Percentiles rank a stretch among this genome's conserved stretches.
Evolutionary conservation across 2,329 filamentous ascomycete genomes (phyloP).

Genomic region (Chaetomiaceae sp.): DNA sequence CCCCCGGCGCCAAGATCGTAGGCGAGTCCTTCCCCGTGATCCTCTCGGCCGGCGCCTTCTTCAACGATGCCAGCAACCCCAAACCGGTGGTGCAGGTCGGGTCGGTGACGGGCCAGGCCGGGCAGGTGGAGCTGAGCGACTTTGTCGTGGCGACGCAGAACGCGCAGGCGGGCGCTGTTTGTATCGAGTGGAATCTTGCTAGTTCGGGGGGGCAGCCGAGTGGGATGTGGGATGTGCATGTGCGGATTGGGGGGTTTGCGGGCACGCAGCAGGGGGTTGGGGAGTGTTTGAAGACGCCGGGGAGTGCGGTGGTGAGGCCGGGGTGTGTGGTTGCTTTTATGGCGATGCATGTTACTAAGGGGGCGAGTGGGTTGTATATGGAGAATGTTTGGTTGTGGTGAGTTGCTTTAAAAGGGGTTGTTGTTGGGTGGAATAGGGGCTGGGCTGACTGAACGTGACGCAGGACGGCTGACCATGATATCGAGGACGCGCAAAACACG

Average conservation of each 20-base stretch:
- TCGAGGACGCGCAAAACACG: constrained; percentile 35
- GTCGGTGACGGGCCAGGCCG: constrained; percentile 51
- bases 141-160: constrained; percentile 67
- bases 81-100: constrained; percentile 59
- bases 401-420: too few species aligned
- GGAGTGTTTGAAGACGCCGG: constrained; percentile 56
- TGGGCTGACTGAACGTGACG: constrained; percentile 2
- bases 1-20: constrained; percentile 45
- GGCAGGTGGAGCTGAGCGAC: constrained; percentile 64
- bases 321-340: constrained; percentile 36
- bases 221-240: constrained; percentile 70
- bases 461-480: constrained; percentile 32
- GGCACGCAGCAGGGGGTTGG: constrained; percentile 63
- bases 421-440: neutral
- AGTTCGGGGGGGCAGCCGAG: constrained; percentile 35
- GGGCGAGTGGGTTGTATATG: constrained; percentile 35
- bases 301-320: constrained; percentile 25
- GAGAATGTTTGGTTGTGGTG: constrained; percentile 47
- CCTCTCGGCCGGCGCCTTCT: constrained; percentile 51
- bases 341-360: constrained; percentile 38
- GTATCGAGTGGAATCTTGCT: constrained; percentile 68
- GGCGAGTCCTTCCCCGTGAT: constrained; percentile 52
- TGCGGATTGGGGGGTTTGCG: constrained; percentile 65
- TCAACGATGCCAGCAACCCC: constrained; percentile 55
- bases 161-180: constrained; percentile 58